A percentile compares a stretch with the other conserved stretches of the same genome.
phyloP scores from a whole-genome alignment of 1,284 basidiomycete species.

The Leccinum subspadiceum region DNA sequence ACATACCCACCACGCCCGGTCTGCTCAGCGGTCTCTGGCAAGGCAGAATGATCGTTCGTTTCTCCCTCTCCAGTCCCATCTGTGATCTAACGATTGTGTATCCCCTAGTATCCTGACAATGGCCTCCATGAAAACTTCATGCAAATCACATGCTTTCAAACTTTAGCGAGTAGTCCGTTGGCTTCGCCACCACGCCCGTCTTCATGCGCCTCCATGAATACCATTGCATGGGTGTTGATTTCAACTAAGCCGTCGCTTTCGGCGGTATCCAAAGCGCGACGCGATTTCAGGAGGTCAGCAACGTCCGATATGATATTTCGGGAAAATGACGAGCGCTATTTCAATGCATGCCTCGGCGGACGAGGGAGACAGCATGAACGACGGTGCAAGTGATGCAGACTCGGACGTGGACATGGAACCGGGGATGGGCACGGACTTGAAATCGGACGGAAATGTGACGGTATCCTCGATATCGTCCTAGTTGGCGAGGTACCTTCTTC shows the following conservation, averaged over 20 bases:
- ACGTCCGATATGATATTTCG: slow-evolving; percentile 31
- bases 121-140: slow-evolving; percentile 35
- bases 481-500: slow-evolving; percentile 46
- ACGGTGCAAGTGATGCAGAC: slow-evolving; percentile 11
- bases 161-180: slow-evolving; percentile 39
- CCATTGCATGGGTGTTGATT: slow-evolving; percentile 45
- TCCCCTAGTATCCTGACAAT: slow-evolving; percentile 35
- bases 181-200: slow-evolving; percentile 44
- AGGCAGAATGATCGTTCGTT: slow-evolving; percentile 51
- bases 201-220: slow-evolving; percentile 58
- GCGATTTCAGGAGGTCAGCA: slow-evolving; percentile 27
- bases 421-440: slow-evolving; percentile 22
- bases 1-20: slow-evolving; percentile 50
- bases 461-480: slow-evolving; percentile 56
- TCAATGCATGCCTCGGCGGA: slow-evolving; percentile 8
- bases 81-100: slow-evolving; percentile 11
- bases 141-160: slow-evolving; percentile 29
- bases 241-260: slow-evolving; percentile 34
- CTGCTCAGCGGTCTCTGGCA: slow-evolving; percentile 56
- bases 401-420: slow-evolving; percentile 19
- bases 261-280: slow-evolving; percentile 50
- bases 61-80: neutral
- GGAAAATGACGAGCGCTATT: slow-evolving; percentile 23
- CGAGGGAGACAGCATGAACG: neutral
- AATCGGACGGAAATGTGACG: slow-evolving; percentile 41